Evolutionary conservation across 1,284 basidiomycete species (phyloP), one percentile per base, ranked within the genome.

Genomic region (Mycosarcoma maydis): DNA sequence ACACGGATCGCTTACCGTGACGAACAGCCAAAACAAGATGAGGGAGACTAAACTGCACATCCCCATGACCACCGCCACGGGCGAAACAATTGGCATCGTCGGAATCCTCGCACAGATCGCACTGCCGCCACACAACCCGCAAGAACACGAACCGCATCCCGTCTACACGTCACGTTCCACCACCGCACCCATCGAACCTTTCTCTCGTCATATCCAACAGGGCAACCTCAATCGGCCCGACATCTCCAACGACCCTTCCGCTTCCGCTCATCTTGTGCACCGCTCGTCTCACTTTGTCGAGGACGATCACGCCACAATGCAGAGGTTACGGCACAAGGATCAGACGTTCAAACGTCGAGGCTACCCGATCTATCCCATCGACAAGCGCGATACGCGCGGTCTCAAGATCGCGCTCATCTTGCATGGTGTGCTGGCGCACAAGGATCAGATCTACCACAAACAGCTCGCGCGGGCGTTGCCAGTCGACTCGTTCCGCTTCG

Each of bases 401-500:
- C 56, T 59, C 49, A 70, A 70, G 45, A 39, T 74, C 11, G 70
- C 73, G 13, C 38, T 78, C 33, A 74, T 78, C 45, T 39, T 76
- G 9, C 76, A 78, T 27, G 76, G 76, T n/a, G 69, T 75, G 0
- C 42, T 75, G 16, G 65, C 73, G 19, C 76, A 78, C 48, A 78
- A 78, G 53, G 89, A 92, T 79, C 92, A 92, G 83, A 82, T 91
- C 45, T 92, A 89, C 83, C 89, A 90, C 81, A 88, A 88, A 73
- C 86, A 85, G n/a, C 86, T 92, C 11, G 90, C 88, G 1, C 78
- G 82, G 22, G 84, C 83, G n/a, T 81, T 92, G 7, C 88, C 90
- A 0, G 78, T 90, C 24, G 90, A 92, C 78, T 90, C 90, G 1
- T 91, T 92, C 77, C 86, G 90, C 29, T 91, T 92, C 76, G 91